A percentile compares a stretch with the other conserved stretches of the same genome.
Evolutionary conservation across 805 yeast genomes (phyloP).

Genomic region (Monosporozyma solicola): DNA sequence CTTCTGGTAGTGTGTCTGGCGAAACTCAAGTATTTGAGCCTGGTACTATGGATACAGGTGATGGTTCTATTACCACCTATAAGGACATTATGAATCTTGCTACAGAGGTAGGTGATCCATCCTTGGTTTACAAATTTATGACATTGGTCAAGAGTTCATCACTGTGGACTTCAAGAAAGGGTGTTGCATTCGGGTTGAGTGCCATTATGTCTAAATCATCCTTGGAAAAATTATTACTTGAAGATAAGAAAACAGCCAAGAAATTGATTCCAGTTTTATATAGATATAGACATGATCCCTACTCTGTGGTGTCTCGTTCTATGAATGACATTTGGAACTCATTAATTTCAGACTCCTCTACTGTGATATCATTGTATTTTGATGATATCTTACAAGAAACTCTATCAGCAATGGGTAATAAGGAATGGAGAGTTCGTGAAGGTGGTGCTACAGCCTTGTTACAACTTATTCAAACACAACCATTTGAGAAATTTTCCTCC

Average conservation of each 20-base stretch:
- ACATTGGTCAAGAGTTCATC: constrained; percentile 80
- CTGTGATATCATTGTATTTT: constrained; percentile 45
- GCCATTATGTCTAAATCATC: constrained; percentile 73
- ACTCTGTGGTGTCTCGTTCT: constrained; percentile 57
- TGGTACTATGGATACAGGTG: constrained; percentile 69
- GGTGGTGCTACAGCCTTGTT: constrained; percentile 69
- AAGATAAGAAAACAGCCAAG: constrained; percentile 45
- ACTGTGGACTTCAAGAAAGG: constrained; percentile 87
- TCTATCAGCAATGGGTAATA: constrained; percentile 57
- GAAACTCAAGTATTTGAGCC: constrained; percentile 84
- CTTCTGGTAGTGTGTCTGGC: constrained; percentile 60
- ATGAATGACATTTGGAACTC: constrained; percentile 88
- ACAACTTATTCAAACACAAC: constrained; percentile 58
- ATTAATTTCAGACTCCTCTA: constrained; percentile 47
- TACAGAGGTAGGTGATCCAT: constrained; percentile 91
- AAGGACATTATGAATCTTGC: constrained; percentile 84
- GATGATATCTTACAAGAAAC: constrained; percentile 56
- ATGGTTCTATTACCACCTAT: constrained; percentile 83
- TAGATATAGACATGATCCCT: constrained; percentile 82
- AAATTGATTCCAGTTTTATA: constrained; percentile 72
- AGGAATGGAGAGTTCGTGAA: constrained; percentile 91
- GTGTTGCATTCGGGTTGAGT: constrained; percentile 89
- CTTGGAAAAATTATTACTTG: constrained; percentile 49
- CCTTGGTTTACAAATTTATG: constrained; percentile 90
- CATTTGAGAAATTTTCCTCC: constrained; percentile 40